Evolutionary conservation across 2,329 filamentous ascomycete genomes (phyloP), one percentile per base, ranked within the genome.

Genomic region (Nemania diffusa): DNA sequence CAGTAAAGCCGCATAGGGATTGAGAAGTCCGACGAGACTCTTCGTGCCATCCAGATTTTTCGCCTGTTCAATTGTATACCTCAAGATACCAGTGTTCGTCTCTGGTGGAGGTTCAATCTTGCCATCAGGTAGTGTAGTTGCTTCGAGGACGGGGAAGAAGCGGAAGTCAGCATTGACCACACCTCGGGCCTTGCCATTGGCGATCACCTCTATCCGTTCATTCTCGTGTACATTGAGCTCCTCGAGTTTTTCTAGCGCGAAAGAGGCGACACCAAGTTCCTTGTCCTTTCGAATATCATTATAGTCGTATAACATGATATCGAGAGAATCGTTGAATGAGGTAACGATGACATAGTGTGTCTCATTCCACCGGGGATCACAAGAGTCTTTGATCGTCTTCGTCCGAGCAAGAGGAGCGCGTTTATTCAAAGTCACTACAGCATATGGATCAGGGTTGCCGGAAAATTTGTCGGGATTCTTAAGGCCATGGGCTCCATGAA

Each of bases 221-320:
- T 97, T 97, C 77, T 97, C 94, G 71, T 93, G 89, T 57, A 93
- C 91, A 24, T 88, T 82, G 22, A 94, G 82, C 59, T 91, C 87
- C 78, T 97, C 92, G 0, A 99, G 81, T 69, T 91, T 88, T 72
- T 98, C 94, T 34, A 99, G 84, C 6, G 89, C 84, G 78, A 99
- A 99, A 0, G 91, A 94, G 0, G 94, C 93, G 24, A 90, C 87
- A 61, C 95, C 96, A 55, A 99, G 87, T 78, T 97, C 93, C 82
- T 97, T 97, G 81, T 97, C 94, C 82, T 98, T 99, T 72, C 96
- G 90, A 79, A 92, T 92, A 65, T 97, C 96, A 74, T 99, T 99
- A 85, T 91, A 97, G 79, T 99, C 96, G 75, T 90, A 97, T 32
- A 97, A 79, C 63, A 92, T 89, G 63, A 99, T 86, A 24, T 95